A percentile compares a stretch with the other conserved stretches of the same genome.
phyloP scores from a whole-genome alignment of 2,329 filamentous ascomycete species.

The Ophiostoma sp. region DNA sequence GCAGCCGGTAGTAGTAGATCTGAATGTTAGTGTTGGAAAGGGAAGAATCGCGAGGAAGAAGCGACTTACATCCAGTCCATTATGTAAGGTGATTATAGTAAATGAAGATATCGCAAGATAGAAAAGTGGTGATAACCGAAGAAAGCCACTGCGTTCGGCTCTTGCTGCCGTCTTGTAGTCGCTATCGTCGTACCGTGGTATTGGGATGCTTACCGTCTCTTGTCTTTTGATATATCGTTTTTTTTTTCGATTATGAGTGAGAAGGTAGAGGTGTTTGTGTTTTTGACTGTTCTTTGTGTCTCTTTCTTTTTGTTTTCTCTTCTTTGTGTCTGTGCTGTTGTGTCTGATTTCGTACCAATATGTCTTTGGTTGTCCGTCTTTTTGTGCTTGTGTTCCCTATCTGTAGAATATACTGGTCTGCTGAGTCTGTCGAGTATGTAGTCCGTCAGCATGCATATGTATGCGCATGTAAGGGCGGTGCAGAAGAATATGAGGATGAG shows the following conservation, averaged over 20 bases:
- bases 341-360: not conserved
- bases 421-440: not conserved
- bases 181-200: not conserved
- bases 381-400: not conserved
- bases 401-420: not conserved
- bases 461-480: conserved; percentile 13
- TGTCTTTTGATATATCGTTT: not conserved
- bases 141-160: too few species aligned
- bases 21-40: not conserved
- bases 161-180: not conserved
- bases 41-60: not conserved
- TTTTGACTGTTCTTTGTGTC: not conserved
- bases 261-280: too few species aligned
- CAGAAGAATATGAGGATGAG: not conserved
- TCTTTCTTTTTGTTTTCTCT: not conserved
- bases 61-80: conserved; percentile 23
- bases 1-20: conserved; percentile 32
- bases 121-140: not conserved
- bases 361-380: not conserved
- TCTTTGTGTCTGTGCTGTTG: not conserved
- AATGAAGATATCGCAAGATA: not conserved
- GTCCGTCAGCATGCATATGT: not conserved
- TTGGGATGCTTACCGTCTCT: too few species aligned
- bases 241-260: not conserved
- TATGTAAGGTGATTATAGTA: not conserved